Evolutionary conservation across 2,329 filamentous ascomycete species (phyloP), one percentile per base, ranked within the genome.

Genomic region (Ramichloridium luteum): DNA sequence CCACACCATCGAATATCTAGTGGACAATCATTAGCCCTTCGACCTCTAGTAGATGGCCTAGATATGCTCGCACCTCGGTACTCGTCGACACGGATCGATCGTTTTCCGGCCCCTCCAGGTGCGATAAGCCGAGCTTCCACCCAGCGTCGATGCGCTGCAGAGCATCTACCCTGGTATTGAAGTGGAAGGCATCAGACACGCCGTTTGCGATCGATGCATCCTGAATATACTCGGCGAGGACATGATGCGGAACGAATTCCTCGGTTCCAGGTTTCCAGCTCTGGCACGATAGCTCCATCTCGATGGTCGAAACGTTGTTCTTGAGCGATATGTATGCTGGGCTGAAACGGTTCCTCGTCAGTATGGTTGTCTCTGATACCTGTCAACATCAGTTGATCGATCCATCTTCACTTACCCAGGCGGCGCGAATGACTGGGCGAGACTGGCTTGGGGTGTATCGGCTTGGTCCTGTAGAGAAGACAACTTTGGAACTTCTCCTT

Each of bases 171-270:
- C n/a, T 58, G 0, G 75, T 78, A 27, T 74, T 58, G 43, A 71
- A 77, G 0, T 56, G 46, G 0, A 71, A 72, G 6, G 61, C 46
- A 0, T 58, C 49, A 3, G 70, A 51, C 0, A 77, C 65, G 1
- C 65, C 66, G 2, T 65, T 61, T 1, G 60, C 53, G 1, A 41
- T 40, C 0, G 74, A 67, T 1, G 74, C 67, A n/a, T 66, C 61
- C 37, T 75, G 68, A 4, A 81, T 67, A 43, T 81, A 81, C 2
- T 65, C 55, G 18, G 67, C 65, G 6, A 80, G 54, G 0, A 67
- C 60, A 11, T 55, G 46, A 36, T 80, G 77, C 2, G 57, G 65
- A 4, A 77, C 68, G 37, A 70, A 71, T 11, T 73, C 68, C 2
- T 65, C 64, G 0, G 73, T 79, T 1, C 67, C 70, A 4, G 64